These are phyloP conservation scores for Verticillium alfalfae DNA, from an alignment of 2,329 filamentous ascomycete genomes.

Conservation along the genomic window DNA sequence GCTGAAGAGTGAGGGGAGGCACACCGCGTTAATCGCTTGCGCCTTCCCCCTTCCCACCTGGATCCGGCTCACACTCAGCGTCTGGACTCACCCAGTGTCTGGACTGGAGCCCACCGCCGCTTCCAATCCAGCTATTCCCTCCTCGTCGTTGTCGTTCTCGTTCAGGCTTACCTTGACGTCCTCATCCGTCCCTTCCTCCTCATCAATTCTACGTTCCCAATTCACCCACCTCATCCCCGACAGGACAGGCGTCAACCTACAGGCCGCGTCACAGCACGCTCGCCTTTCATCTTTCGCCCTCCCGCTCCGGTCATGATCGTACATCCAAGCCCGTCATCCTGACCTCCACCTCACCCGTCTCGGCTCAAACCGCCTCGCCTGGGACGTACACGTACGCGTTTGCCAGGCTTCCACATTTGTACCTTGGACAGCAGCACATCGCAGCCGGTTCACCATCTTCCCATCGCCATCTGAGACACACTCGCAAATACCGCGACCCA, in stretches of 20 bases:
- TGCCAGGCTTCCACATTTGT: neutral
- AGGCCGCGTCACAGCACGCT: neutral
- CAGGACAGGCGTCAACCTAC: neutral
- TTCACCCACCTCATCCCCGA: neutral
- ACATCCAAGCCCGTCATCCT: neutral
- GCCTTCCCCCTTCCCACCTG: neutral
- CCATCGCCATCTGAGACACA: neutral
- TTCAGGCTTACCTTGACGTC: neutral
- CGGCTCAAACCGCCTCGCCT: neutral
- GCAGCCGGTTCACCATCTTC: constrained; percentile 2
- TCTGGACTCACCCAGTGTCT: neutral
- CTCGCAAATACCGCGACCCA: neutral
- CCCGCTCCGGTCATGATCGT: neutral
- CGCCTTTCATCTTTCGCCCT: neutral
- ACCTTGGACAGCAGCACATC: neutral
- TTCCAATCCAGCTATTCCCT: neutral
- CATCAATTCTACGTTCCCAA: neutral
- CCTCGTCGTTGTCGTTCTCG: constrained; percentile 7
- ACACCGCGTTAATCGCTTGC: neutral
- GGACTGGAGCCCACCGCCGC: neutral
- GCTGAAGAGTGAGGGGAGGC: neutral
- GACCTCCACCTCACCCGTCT: constrained; percentile 1
- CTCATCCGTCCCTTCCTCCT: neutral
- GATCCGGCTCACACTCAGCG: neutral
- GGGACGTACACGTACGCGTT: neutral